Conservation (phyloP, 768 basidiomycete species). For the Amanita phalloides region DNA sequence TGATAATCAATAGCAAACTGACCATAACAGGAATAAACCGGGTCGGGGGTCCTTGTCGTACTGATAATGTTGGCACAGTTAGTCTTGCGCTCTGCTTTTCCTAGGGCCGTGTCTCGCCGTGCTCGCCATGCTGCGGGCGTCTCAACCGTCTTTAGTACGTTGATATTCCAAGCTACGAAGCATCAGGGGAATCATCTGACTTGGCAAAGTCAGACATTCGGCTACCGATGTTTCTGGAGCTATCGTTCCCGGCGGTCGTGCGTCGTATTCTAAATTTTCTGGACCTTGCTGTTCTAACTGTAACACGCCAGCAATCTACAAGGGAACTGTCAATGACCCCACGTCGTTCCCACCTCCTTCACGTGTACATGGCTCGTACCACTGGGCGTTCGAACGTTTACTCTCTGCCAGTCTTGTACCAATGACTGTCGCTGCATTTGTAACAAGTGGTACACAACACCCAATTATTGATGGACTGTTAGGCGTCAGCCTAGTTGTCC, state of each 20-base stretch:
- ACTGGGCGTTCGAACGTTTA: slow-evolving; percentile 88
- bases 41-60: too few relatives aligned
- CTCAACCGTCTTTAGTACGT: neutral
- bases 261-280: neutral
- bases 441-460: slow-evolving; percentile 61
- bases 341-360: slow-evolving; percentile 79
- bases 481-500: slow-evolving; percentile 80
- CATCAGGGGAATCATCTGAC: neutral
- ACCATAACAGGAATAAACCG: too few relatives aligned
- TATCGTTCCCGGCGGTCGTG: slow-evolving; percentile 5
- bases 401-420: slow-evolving; percentile 85
- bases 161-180: neutral
- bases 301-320: slow-evolving; percentile 56
- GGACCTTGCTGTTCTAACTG: neutral
- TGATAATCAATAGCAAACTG: too few relatives aligned
- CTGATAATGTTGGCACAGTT: neutral
- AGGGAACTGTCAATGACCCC: slow-evolving; percentile 93
- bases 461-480: slow-evolving; percentile 87
- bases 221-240: neutral
- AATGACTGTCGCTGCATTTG: slow-evolving; percentile 78
- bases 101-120: neutral
- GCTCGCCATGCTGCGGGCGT: neutral
- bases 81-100: slow-evolving; percentile 2
- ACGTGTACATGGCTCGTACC: slow-evolving; percentile 81
- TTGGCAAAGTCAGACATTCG: neutral